These are phyloP conservation scores for Ophiostoma ips DNA, from an alignment of 2,329 filamentous ascomycete species.

Conservation along the genomic window DNA sequence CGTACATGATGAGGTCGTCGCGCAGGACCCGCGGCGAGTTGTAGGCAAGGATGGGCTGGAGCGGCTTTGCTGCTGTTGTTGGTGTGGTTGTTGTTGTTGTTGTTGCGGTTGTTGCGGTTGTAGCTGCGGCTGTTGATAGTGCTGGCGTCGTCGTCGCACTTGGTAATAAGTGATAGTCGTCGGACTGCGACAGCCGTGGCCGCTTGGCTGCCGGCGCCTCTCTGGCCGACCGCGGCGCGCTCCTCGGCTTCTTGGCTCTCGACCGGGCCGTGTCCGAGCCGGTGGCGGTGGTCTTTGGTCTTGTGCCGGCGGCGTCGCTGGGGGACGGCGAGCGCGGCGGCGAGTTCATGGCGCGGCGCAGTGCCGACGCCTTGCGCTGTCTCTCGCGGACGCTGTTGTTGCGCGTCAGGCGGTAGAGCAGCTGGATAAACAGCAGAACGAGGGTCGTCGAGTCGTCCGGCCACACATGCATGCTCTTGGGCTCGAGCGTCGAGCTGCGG, in stretches of 20 bases:
- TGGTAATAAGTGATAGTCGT: not conserved
- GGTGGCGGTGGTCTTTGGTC: not conserved
- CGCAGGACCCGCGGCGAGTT: conserved; percentile 5
- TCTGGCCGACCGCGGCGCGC: not conserved
- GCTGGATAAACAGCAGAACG: conserved; percentile 9
- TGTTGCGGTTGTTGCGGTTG: not conserved
- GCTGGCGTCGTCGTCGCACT: not conserved
- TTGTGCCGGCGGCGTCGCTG: not conserved
- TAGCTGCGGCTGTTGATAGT: not conserved
- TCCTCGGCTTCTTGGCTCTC: not conserved
- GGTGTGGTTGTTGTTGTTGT: too few relatives aligned
- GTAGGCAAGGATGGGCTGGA: not conserved
- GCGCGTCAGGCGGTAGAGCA: conserved; percentile 10
- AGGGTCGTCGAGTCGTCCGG: conserved; percentile 12
- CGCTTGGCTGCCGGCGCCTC: not conserved
- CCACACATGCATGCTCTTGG: conserved; percentile 9
- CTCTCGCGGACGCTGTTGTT: conserved; percentile 4
- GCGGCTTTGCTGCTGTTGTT: not conserved
- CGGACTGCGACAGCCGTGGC: not conserved
- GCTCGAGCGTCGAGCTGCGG: not conserved
- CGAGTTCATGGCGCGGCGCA: not conserved
- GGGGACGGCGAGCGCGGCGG: not conserved
- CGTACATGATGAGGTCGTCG: not conserved
- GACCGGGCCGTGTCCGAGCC: not conserved
- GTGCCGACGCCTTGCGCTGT: not conserved